phyloP scores from a whole-genome alignment of 352 stramenopile species.

The Globisporangium lucens region DNA sequence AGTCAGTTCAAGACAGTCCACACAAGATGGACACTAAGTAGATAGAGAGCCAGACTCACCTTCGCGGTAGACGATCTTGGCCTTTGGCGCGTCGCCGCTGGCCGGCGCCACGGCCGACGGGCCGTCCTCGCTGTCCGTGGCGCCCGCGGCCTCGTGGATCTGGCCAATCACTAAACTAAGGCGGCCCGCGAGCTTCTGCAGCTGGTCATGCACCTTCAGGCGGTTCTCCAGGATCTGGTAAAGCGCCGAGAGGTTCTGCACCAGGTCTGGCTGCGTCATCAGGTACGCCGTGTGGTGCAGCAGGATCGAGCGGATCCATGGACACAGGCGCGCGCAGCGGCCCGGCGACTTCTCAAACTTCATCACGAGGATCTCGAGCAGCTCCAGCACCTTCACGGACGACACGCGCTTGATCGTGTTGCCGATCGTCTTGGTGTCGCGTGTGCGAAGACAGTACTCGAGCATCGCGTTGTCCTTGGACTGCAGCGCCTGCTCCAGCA shows the following conservation, averaged over 20 bases:
- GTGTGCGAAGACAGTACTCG: constrained; percentile 78
- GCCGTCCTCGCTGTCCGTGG: constrained; percentile 23
- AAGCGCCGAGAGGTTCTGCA: constrained; percentile 73
- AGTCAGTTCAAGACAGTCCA: background rate
- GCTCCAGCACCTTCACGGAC: constrained; percentile 66
- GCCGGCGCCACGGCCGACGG: constrained; percentile 9
- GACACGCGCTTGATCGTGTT: constrained; percentile 77
- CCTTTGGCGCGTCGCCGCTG: constrained; percentile 43
- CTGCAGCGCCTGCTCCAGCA: constrained; percentile 82
- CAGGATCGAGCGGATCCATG: constrained; percentile 79
- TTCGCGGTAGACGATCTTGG: constrained; percentile 69
- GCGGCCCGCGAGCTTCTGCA: constrained; percentile 82
- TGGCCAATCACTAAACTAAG: constrained; percentile 81
- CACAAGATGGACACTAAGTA: background rate
- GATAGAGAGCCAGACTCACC: constrained; percentile 16
- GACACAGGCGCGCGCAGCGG: constrained; percentile 74
- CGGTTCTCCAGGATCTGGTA: constrained; percentile 85
- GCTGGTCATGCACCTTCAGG: constrained; percentile 74
- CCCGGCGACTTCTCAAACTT: constrained; percentile 82
- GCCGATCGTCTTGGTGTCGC: constrained; percentile 69
- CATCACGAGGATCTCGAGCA: constrained; percentile 76
- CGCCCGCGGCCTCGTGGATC: constrained; percentile 55
- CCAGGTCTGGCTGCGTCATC: constrained; percentile 79
- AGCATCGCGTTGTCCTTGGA: constrained; percentile 86
- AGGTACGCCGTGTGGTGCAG: constrained; percentile 85